Evolutionary conservation across 1,139 yeast genomes (phyloP).

Genomic region (Tardiomyces blankii): DNA sequence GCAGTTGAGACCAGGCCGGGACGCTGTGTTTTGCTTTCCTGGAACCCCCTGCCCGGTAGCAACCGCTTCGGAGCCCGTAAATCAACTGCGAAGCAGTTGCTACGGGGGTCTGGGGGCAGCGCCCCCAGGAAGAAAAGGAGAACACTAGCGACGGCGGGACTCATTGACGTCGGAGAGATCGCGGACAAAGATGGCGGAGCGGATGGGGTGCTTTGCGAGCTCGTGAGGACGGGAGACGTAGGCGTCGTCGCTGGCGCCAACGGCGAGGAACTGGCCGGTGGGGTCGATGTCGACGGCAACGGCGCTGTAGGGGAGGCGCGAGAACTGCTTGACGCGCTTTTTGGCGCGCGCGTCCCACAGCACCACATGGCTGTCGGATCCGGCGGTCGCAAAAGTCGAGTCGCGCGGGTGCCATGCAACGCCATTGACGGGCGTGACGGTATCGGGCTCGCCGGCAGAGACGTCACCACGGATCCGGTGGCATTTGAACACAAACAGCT

Average conservation of each 20-base stretch:
- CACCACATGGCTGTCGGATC: slow-evolving; percentile 67
- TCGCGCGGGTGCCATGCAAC: slow-evolving; percentile 41
- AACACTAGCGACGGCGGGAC: no score
- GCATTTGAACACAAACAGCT: slow-evolving; percentile 74
- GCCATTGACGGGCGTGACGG: slow-evolving; percentile 71
- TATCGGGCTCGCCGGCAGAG: slow-evolving; percentile 39
- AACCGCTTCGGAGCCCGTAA: no score
- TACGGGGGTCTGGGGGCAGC: no score
- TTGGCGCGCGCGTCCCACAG: slow-evolving; percentile 64
- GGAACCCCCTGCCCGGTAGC: no score
- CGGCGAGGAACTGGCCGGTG: slow-evolving; percentile 34
- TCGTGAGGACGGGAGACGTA: slow-evolving; percentile 14
- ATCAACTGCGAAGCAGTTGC: no score
- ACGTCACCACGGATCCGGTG: slow-evolving; percentile 45
- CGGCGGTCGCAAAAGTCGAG: slow-evolving; percentile 57
- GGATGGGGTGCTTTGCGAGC: background rate
- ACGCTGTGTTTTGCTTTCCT: no score
- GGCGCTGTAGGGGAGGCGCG: slow-evolving; percentile 40
- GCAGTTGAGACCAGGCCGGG: no score
- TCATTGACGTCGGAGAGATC: background rate
- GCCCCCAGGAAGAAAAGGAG: no score
- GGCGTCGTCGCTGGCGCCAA: slow-evolving; percentile 31
- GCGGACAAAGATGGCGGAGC: background rate
- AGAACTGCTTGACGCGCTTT: slow-evolving; percentile 50
- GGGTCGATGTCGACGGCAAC: slow-evolving; percentile 37